A percentile compares a stretch with the other conserved stretches of the same genome.
Evolutionary conservation across 495 filamentous ascomycete genomes (phyloP).

Genomic region (Penicillium argentinense): DNA sequence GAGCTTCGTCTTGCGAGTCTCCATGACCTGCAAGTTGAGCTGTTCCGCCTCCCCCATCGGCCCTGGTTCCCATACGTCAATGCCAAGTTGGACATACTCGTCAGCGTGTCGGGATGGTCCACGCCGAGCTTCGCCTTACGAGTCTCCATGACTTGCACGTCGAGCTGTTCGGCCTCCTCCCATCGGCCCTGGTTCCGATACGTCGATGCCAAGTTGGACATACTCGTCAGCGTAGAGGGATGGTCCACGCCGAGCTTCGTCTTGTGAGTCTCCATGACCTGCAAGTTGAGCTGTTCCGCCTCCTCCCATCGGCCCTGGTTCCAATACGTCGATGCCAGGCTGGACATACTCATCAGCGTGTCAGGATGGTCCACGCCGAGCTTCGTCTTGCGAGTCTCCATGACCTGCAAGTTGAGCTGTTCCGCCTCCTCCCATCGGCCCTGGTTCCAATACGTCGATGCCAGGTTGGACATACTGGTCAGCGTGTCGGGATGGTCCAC

Average conservation of each 20-base stretch:
- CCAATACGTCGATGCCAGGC: neutral
- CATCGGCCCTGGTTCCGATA: neutral
- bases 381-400: neutral
- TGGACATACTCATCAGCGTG: neutral
- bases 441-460: conserved; percentile 1
- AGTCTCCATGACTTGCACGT: neutral
- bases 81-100: neutral
- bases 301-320: neutral
- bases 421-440: conserved; percentile 1
- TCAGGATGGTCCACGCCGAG: neutral
- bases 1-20: neutral
- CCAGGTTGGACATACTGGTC: neutral
- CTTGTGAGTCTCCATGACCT: neutral
- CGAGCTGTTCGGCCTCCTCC: neutral
- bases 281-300: neutral
- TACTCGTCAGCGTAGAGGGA: neutral
- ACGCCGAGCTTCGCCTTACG: neutral
- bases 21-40: neutral
- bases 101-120: neutral
- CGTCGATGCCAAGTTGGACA: neutral
- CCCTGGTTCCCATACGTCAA: neutral
- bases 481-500: neutral
- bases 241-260: neutral
- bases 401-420: neutral
- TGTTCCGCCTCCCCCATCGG: neutral